Conservation (phyloP, 345 rosid species). For the Lepidium sativum region DNA sequence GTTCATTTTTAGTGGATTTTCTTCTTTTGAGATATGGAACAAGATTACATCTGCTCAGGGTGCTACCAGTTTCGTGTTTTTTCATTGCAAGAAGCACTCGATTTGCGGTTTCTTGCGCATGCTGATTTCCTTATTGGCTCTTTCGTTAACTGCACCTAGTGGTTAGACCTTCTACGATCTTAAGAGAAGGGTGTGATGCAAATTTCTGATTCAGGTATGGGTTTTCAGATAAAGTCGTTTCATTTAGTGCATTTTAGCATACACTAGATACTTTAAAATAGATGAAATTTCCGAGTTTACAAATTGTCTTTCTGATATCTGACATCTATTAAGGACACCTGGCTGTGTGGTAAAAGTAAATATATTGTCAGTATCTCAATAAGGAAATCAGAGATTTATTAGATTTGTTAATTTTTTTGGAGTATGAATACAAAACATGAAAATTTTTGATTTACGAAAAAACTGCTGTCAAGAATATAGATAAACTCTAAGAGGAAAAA, state of each 20-base stretch:
- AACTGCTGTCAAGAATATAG: background rate
- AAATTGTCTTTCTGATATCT: background rate
- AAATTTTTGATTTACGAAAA: background rate
- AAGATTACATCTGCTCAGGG: constrained; percentile 47
- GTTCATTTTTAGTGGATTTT: constrained; percentile 39
- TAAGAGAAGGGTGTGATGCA: constrained; percentile 51
- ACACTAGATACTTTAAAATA: too few species aligned
- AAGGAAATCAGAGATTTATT: background rate
- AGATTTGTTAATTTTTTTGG: background rate
- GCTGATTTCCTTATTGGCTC: constrained; percentile 71
- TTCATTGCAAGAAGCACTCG: constrained; percentile 78
- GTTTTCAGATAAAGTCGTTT: too few species aligned
- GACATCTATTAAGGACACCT: background rate
- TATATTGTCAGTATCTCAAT: background rate
- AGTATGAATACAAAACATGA: background rate
- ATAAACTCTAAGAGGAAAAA: background rate
- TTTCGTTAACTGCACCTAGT: constrained; percentile 90
- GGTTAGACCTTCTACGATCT: constrained; percentile 31
- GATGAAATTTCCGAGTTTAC: too few species aligned
- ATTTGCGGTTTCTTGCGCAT: constrained; percentile 67
- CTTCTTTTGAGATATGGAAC: constrained; percentile 61
- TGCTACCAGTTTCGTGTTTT: constrained; percentile 49
- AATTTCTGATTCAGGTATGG: constrained; percentile 49
- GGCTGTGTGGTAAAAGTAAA: background rate
- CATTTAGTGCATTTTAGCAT: too few species aligned